These are phyloP conservation scores for Fibroporia radiculosa DNA, from an alignment of 768 basidiomycete genomes.

Conservation along the genomic window DNA sequence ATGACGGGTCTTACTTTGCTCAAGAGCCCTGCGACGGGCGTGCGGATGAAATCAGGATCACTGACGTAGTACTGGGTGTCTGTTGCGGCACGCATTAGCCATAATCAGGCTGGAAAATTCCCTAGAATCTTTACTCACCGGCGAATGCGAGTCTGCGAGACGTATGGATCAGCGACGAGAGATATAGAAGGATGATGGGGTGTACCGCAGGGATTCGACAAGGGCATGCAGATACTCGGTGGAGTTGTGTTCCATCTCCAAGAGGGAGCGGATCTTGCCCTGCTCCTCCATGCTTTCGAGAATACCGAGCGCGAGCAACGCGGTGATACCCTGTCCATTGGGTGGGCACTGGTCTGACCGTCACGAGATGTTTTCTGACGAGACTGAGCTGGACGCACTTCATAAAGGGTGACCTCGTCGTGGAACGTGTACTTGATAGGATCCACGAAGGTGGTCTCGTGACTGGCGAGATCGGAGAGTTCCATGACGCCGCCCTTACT, in stretches of 20 bases:
- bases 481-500: conserved; percentile 91
- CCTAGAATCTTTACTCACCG: conserved; percentile 35
- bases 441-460: conserved; percentile 71
- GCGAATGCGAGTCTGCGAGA: conserved; percentile 50
- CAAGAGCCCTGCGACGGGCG: conserved; percentile 77
- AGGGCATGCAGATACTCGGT: conserved; percentile 82
- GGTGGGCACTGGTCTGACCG: conserved; percentile 67
- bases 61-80: conserved; percentile 89
- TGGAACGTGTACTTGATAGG: conserved; percentile 90
- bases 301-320: conserved; percentile 88
- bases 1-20: conserved; percentile 54
- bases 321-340: conserved; percentile 95
- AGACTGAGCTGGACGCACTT: conserved; percentile 40
- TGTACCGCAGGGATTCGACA: conserved; percentile 77
- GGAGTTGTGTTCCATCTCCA: conserved; percentile 86
- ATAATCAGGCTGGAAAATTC: not conserved
- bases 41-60: conserved; percentile 71
- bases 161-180: not conserved
- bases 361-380: not conserved
- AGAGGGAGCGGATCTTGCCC: conserved; percentile 57
- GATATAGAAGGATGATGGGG: conserved; percentile 16
- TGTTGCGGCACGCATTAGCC: conserved; percentile 20
- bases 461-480: conserved; percentile 84
- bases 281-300: conserved; percentile 79
- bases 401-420: conserved; percentile 81